phyloP scores from a whole-genome alignment of 306 rosid genomes.

The Sophora flavescens region DNA sequence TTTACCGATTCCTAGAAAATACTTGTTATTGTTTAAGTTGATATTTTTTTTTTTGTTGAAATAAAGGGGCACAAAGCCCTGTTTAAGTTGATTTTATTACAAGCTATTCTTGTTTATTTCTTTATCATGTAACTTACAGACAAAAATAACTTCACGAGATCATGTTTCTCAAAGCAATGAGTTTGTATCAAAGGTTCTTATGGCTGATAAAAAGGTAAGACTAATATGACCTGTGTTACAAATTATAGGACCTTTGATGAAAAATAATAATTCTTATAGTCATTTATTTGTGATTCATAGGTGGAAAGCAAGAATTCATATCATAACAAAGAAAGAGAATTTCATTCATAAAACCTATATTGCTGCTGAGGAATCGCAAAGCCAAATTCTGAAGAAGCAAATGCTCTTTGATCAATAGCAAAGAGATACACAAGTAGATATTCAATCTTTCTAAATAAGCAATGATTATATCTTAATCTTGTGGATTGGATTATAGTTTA shows the following conservation, averaged over 20 bases:
- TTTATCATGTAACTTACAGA: constrained; percentile 50
- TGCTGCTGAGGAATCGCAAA: constrained; percentile 63
- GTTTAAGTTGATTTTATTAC: constrained; percentile 24
- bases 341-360: constrained; percentile 41
- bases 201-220: constrained; percentile 65
- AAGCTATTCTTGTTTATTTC: constrained; percentile 31
- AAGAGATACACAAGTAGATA: constrained; percentile 73
- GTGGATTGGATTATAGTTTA: too few species aligned
- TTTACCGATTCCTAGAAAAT: background rate
- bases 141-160: constrained; percentile 55
- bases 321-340: constrained; percentile 54
- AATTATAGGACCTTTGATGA: constrained; percentile 18
- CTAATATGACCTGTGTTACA: background rate
- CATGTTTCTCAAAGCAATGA: constrained; percentile 57
- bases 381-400: constrained; percentile 63
- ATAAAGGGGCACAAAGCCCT: too few species aligned
- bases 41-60: too few species aligned
- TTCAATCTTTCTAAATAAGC: too few species aligned
- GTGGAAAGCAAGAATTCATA: constrained; percentile 50
- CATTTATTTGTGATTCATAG: constrained; percentile 46
- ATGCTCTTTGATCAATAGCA: constrained; percentile 80
- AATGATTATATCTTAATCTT: too few species aligned
- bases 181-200: constrained; percentile 48
- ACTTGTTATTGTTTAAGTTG: too few species aligned
- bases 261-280: constrained; percentile 31